Percentiles rank a stretch among this genome's conserved stretches.
These are phyloP conservation scores for Avena sativa DNA, from an alignment of 176 grass and related monocot species.

Conservation along the genomic window DNA sequence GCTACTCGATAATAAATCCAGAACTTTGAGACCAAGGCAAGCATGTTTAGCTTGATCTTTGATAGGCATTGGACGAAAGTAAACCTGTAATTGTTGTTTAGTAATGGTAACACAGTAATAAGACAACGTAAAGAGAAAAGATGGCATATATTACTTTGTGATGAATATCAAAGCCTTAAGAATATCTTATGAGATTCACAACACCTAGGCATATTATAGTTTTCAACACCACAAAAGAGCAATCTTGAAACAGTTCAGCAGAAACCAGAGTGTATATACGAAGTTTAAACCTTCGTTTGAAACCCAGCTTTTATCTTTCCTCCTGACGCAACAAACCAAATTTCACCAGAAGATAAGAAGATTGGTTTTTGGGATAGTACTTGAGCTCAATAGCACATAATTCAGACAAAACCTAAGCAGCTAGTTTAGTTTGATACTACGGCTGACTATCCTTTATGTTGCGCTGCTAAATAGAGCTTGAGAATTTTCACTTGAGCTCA, in stretches of 20 bases:
- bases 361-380: slow-evolving; percentile 22
- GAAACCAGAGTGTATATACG: neutral
- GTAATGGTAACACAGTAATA: neutral
- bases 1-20: neutral
- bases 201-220: neutral
- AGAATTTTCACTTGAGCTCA: neutral
- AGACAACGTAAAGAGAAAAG: neutral
- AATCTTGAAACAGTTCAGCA: neutral
- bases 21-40: neutral
- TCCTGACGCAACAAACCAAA: neutral
- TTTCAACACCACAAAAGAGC: neutral
- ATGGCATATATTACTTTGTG: neutral
- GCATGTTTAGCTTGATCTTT: neutral
- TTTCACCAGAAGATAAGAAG: neutral
- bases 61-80: neutral
- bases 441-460: slow-evolving; percentile 2
- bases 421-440: neutral
- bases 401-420: neutral
- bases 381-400: neutral
- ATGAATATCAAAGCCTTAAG: neutral
- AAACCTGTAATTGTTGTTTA: neutral
- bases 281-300: neutral
- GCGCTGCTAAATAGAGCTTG: neutral
- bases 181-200: neutral
- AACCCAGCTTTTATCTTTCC: neutral